Evolutionary conservation across 768 basidiomycete species (phyloP).

Genomic region (Boletus reticulatus): DNA sequence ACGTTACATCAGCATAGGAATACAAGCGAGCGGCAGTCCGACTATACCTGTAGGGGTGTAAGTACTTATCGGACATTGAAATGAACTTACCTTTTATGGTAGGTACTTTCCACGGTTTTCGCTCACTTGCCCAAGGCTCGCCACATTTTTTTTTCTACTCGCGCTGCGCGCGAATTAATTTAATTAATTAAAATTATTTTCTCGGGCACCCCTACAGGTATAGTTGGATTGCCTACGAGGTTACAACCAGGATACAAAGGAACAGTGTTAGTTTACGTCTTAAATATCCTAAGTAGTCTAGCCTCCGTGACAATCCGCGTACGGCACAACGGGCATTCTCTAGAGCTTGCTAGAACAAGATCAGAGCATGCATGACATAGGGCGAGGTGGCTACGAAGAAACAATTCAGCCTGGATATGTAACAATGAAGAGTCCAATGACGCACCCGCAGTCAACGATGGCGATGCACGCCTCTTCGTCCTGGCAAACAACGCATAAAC

Average conservation of each 20-base stretch:
- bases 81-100: no score
- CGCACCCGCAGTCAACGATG: constrained; percentile 91
- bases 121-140: no score
- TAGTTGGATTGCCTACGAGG: no score
- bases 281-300: constrained; percentile 75
- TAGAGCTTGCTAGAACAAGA: constrained; percentile 70
- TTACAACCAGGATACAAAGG: neutral
- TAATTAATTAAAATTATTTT: no score
- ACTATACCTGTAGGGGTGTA: no score
- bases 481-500: constrained; percentile 89
- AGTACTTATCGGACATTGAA: no score
- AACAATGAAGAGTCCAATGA: constrained; percentile 10
- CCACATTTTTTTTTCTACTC: no score
- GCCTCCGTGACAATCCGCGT: constrained; percentile 85
- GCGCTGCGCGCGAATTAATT: no score
- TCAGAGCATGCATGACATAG: constrained; percentile 81
- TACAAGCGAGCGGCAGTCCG: no score
- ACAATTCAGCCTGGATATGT: neutral
- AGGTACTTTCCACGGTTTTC: no score
- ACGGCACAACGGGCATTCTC: constrained; percentile 89
- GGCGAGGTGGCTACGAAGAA: constrained; percentile 60
- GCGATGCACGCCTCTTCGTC: constrained; percentile 94
- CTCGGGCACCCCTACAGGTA: no score
- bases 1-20: constrained; percentile 19
- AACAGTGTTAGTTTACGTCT: constrained; percentile 31